Evolutionary conservation across 305 asterid species (phyloP), one percentile per base, ranked within the genome.

Genomic region (Striga hermonthica): DNA sequence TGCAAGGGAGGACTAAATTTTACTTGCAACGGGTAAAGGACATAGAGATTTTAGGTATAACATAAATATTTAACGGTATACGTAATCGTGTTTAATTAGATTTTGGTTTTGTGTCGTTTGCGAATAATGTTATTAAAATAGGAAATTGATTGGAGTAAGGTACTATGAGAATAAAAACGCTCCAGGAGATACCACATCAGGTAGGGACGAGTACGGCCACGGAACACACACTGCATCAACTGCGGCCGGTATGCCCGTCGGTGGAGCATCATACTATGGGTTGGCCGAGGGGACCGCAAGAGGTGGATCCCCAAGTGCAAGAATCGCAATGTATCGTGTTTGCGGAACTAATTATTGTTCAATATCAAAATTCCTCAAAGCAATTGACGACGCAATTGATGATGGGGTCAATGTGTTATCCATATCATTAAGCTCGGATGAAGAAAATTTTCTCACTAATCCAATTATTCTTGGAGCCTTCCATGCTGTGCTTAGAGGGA

Each of bases 351-450:
- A 4, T 89, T 89, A 6, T 1, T 91, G 98, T 59, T 35, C 47
- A 0, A 91, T 90, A 1, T 91, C 98, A 0, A 76, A 84, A 1
- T 83, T 91, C 9, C 67, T 91, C 8, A 82, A 86, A 68, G 98
- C 76, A 5, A 78, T 86, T 10, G 94, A 88, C 43, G 95, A 88
- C 68, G 98, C 98, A 1, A 81, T 88, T 10, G 76, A 72, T 1
- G 96, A 88, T 13, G 95, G 88, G 0, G 95, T 91, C 12, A 88
- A 88, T 60, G 82, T 91, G 43, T 14, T 91, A 10, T 86, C 96
- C 4, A 65, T 88, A 0, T 88, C 98, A 0, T 66, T 86, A 9
- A 91, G 94, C 5, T 34, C 76, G 6, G 4, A 78, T 0, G 84
- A 80, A 3, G 63, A 47, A 6, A 75, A 76, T 39, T 82, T 87